Base-by-base conservation (phyloP, 176 grass and related monocot species). In the Pontederia paniculata region DNA sequence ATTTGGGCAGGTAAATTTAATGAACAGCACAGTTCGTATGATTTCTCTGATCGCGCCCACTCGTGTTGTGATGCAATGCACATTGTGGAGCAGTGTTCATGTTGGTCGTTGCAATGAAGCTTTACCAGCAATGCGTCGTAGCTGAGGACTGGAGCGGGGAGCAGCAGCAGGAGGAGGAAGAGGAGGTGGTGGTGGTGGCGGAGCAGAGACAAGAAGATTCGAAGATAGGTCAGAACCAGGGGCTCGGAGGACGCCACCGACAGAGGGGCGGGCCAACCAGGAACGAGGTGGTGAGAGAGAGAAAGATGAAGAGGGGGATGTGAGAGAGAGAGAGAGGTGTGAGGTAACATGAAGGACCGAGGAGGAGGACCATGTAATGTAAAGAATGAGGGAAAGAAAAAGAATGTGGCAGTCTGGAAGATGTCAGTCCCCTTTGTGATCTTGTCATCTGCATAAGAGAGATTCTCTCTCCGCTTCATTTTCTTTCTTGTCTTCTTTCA, bases 101-200 rank as follows among this genome's bases (percentile, higher is more conserved):
- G 87, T 56, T 98, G 50, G 69, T 88, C 22, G 86, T 98, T 17
- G 83, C 80, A 0, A 71, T 98, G 42, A 98, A 98, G 63, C 75
- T 73, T 72, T 98, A 98, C 63, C 94, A 98, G 42, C 83, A 98
- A 55, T 76, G 73, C 58, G 72, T 84, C 58, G 72, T 84, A 73
- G 57, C 54, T 54, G 80, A 88, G 19, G 75, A 77, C 31, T 98
- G 83, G 87, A 80, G 54, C 61, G 59, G n/a, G n/a, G n/a, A n/a
- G n/a, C n/a, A n/a, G n/a, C n/a, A 52, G 62, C 54, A 50, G 9
- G 63, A 63, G 5, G 77, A 72, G 17, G 68, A 63, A 5, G 77
- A 75, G 17, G 80, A 57, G 42, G 60, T 63, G 44, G 42, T 50
- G 9, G 1, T 49, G 37, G 22, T 49, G 8, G 47, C 7, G 19